Conservation (phyloP, 257 asterid genomes). For the Scutellaria galericulata region DNA sequence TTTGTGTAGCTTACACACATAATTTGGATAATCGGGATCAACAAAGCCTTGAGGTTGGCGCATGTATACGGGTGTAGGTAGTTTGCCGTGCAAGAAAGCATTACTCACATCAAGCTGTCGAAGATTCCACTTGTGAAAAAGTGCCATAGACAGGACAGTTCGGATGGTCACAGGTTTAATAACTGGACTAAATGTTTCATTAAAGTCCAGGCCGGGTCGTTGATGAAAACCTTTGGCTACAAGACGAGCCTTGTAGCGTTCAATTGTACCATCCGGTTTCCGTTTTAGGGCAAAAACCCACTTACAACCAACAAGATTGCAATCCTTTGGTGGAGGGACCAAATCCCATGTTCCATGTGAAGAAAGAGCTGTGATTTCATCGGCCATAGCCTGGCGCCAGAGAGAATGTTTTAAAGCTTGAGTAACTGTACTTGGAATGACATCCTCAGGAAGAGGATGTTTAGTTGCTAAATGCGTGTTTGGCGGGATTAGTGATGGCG, state of each 20-base stretch:
- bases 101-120: too few species aligned
- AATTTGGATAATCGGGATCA: neutral
- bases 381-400: neutral
- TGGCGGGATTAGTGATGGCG: neutral
- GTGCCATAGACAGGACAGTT: neutral
- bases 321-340: neutral
- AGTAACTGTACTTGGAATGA: neutral
- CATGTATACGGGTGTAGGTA: neutral
- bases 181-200: neutral
- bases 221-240: neutral
- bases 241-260: too few species aligned
- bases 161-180: neutral
- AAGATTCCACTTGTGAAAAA: too few species aligned
- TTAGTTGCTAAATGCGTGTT: neutral
- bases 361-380: neutral
- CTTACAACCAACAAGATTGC: neutral
- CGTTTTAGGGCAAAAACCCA: neutral
- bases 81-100: neutral
- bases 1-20: neutral
- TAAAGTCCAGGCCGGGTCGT: too few species aligned
- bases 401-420: neutral
- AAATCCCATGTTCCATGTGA: neutral
- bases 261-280: neutral
- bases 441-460: neutral
- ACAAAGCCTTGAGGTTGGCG: neutral